Evolutionary conservation across 495 filamentous ascomycete species (phyloP).

Genomic region (Trichoderma gamsii): DNA sequence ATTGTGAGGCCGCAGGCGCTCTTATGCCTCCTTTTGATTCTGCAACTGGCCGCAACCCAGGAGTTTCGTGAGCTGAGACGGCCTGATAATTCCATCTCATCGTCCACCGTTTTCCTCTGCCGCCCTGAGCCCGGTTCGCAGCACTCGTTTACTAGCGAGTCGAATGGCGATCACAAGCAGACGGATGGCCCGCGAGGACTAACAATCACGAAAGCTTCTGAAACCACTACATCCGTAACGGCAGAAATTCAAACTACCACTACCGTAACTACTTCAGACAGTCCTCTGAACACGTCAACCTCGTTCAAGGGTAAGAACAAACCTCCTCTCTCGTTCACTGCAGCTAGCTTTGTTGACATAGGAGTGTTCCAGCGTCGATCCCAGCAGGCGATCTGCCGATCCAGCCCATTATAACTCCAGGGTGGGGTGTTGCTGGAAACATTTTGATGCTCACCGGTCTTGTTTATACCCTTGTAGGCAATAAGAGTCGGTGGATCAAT

Average conservation of each 20-base stretch:
- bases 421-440: constrained; percentile 68
- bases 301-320: not conserved
- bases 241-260: not conserved
- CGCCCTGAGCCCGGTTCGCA: not conserved
- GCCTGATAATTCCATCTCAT: not conserved
- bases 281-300: not conserved
- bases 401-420: constrained; percentile 69
- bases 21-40: not conserved
- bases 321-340: not conserved
- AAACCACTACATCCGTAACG: not conserved
- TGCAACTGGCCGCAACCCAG: not conserved
- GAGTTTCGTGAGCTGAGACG: not conserved
- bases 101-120: not conserved
- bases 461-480: constrained; percentile 69
- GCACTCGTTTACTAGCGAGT: not conserved
- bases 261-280: not conserved
- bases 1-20: not conserved
- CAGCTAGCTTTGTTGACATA: constrained; percentile 3
- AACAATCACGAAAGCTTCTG: not conserved
- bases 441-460: constrained; percentile 65
- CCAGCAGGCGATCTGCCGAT: constrained; percentile 57
- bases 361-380: constrained; percentile 30
- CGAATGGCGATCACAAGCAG: not conserved
- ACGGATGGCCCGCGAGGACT: not conserved
- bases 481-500: constrained; percentile 77